Conservation (phyloP, 805 yeast species). For the Pichia manshurica region DNA sequence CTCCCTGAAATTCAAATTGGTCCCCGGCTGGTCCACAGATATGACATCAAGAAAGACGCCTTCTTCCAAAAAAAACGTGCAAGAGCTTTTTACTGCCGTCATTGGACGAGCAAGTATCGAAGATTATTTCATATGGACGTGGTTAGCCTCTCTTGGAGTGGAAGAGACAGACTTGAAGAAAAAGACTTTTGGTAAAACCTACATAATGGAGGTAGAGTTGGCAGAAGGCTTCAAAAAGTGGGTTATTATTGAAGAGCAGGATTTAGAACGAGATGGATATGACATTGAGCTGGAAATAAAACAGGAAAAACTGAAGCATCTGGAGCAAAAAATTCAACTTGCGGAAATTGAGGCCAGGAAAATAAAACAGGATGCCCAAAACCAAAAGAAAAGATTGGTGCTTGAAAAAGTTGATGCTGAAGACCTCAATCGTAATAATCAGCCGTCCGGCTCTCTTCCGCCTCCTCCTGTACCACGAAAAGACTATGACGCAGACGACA, state of each 20-base stretch:
- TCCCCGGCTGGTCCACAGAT: conserved; percentile 33
- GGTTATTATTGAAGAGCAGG: conserved; percentile 69
- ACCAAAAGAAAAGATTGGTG: conserved; percentile 5
- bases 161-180: conserved; percentile 66
- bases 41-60: conserved; percentile 19
- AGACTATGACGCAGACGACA: conserved; percentile 8
- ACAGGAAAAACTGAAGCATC: conserved; percentile 27
- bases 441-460: background rate
- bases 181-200: conserved; percentile 70
- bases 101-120: conserved; percentile 66
- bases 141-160: conserved; percentile 72
- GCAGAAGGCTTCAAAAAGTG: conserved; percentile 71
- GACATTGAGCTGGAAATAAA: conserved; percentile 32
- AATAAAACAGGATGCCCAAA: conserved; percentile 11
- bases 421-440: background rate
- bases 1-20: conserved; percentile 23
- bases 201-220: conserved; percentile 75
- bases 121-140: conserved; percentile 88
- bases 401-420: conserved; percentile 1
- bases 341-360: conserved; percentile 27
- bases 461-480: conserved; percentile 20
- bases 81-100: conserved; percentile 36
- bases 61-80: conserved; percentile 19
- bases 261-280: conserved; percentile 35
- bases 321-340: conserved; percentile 24